phyloP scores from a whole-genome alignment of 1,139 yeast genomes.

The Geotrichum klebahnii region DNA sequence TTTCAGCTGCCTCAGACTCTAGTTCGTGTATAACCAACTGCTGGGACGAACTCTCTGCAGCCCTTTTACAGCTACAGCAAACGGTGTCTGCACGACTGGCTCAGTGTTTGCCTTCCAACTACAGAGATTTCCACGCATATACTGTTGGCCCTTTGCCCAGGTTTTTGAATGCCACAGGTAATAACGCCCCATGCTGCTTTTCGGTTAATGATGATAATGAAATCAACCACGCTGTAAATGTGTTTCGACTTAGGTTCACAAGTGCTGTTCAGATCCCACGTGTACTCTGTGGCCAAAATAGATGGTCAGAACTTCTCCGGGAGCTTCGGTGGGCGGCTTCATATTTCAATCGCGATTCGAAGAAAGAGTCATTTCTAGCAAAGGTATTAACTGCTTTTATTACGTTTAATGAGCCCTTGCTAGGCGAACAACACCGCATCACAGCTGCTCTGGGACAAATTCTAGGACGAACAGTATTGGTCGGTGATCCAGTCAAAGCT shows the following conservation, averaged over 20 bases:
- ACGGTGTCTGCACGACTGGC: conserved; percentile 23
- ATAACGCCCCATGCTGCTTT: neutral
- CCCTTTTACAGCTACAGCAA: conserved; percentile 30
- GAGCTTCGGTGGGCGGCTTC: conserved; percentile 27
- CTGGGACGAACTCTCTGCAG: conserved; percentile 33
- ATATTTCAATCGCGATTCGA: neutral
- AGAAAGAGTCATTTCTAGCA: conserved; percentile 11
- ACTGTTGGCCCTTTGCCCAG: too few relatives aligned
- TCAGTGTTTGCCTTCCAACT: conserved; percentile 21
- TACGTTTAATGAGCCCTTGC: conserved; percentile 18
- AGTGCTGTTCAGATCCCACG: conserved; percentile 32
- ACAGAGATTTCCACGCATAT: conserved; percentile 13
- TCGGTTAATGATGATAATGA: conserved; percentile 23
- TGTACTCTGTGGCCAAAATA: conserved; percentile 34
- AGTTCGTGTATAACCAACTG: conserved; percentile 25
- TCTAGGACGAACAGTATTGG: conserved; percentile 30
- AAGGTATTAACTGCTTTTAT: conserved; percentile 1
- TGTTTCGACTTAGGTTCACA: conserved; percentile 27
- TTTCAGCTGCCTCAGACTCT: conserved; percentile 26
- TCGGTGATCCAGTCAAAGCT: conserved; percentile 28
- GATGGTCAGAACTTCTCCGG: conserved; percentile 30
- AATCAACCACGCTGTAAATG: conserved; percentile 26
- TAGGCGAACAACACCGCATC: conserved; percentile 11
- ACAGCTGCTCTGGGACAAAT: conserved; percentile 17
- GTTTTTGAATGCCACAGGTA: neutral